Evolutionary conservation across 2,329 filamentous ascomycete genomes (phyloP), one percentile per base, ranked within the genome.

Genomic region (Exophiala lecanii-corni): DNA sequence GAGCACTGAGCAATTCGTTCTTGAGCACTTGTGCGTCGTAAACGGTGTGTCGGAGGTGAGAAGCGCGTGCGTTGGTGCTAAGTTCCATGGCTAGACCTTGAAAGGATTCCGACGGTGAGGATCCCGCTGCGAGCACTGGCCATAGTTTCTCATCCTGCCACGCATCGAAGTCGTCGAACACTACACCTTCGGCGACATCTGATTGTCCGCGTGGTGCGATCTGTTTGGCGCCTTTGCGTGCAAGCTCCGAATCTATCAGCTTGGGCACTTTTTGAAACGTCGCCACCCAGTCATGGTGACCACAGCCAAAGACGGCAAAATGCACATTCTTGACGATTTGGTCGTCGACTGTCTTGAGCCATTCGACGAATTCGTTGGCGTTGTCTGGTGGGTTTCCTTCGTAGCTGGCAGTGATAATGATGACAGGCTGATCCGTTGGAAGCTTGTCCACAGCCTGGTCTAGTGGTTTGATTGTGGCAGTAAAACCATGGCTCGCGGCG

Each of bases 371-470:
- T 36, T 78, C 72, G 0, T 68, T 72, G 0, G 84, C 85, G 49
- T 89, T 88, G 48, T 86, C 82, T 0, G 84, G 78, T 0, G 85
- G 81, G 41, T 85, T 73, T 1, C 85, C 85, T 55, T 89, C 84
- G 53, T 89, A 89, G 1, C 79, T 82, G 0, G 84, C 75, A 0
- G 80, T 81, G 49, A 89, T 72, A 36, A 89, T 72, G 17, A 86
- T 66, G 0, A 84, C 71, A 0, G 84, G 82, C 5, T 74, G 70
- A 18, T 76, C 70, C 37, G 69, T 77, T 0, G 81, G 75, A 0
- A 89, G 58, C 2, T 74, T 72, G 36, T 78, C 73, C 13, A 75
- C 76, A 0, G 79, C 82, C 0, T 72, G 68, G 56, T 89, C 81
- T 28, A 89, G 62, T 1, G 73, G 70, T 16, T 74, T 70, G 2